Base-by-base conservation (phyloP, 2,329 filamentous ascomycete species). In the Penicillium griseofulvum region DNA sequence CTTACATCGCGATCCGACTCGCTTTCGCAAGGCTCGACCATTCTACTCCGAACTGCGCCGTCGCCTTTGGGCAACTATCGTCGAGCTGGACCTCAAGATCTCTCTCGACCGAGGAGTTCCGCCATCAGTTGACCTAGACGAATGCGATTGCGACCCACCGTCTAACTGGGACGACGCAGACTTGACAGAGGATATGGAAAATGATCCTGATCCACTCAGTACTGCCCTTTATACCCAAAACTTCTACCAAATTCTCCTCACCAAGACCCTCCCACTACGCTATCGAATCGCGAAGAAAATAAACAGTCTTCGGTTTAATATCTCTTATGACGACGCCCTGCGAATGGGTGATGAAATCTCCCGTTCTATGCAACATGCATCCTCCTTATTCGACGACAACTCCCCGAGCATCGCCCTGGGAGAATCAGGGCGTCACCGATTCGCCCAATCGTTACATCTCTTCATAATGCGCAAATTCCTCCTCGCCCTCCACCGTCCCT, bases 391-490 rank as follows among this genome's bases (percentile, higher is more conserved):
- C n/a, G 59, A 66, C 2, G 63, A 65, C 16, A 53, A 60, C 38
- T 49, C 46, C 31, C 43, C 52, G 5, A 52, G 45, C 1, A 54
- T 52, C 1, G 48, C 54, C 3, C 37, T 56, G 0, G 34, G 41
- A 16, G 58, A 61, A 11, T 14, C 52, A 11, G 41, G 55, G n/a
- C 60, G 56, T 16, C 54, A 64, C 39, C 59, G 63, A 17, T 72
- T 72, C 22, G 64, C 68, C 5, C 64, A 65, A 38, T 71, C 68
- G 3, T 64, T 84, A 5, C 68, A 83, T 26, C 78, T 83, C 46
- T 78, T 80, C 38, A 70, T 81, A 0, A 71, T 81, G 4, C 79
- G 80, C 5, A 80, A 83, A 14, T 85, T 83, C 61, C 61, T 85
- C 2, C 75, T 86, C 14, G 74, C 78, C 0, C 70, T 87, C 0